Percentiles rank a stretch among this genome's conserved stretches.
Evolutionary conservation across 1,284 basidiomycete genomes (phyloP).

Genomic region (Ceratobasidium theobromae): DNA sequence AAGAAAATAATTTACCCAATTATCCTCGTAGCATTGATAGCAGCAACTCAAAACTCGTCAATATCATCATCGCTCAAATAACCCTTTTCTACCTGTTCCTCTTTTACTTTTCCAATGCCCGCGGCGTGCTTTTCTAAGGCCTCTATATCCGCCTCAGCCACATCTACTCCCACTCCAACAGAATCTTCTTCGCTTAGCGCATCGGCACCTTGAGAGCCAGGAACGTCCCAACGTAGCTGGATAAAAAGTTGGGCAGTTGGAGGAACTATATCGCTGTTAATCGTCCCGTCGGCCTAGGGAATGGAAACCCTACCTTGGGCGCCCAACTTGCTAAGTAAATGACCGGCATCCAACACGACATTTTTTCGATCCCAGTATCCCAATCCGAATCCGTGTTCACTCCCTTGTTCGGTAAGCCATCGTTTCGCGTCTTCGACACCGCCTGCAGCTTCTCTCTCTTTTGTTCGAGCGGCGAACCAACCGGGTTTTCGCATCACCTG

Average conservation of each 20-base stretch:
- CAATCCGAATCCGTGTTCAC: conserved; percentile 31
- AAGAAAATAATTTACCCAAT: conserved; percentile 21
- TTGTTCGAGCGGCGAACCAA: conserved; percentile 62
- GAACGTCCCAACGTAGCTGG: conserved; percentile 43
- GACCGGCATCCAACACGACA: conserved; percentile 62
- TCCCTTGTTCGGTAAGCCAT: conserved; percentile 52
- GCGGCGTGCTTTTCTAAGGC: conserved; percentile 12
- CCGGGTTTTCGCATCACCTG: conserved; percentile 81
- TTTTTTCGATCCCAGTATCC: conserved; percentile 57
- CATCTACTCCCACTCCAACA: conserved; percentile 5
- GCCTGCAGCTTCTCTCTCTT: conserved; percentile 59
- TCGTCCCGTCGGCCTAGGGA: background rate
- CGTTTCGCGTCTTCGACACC: conserved; percentile 56
- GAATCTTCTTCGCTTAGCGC: conserved; percentile 40
- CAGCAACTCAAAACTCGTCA: conserved; percentile 49
- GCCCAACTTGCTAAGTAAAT: conserved; percentile 51
- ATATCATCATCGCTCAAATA: conserved; percentile 73
- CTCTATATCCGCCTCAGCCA: conserved; percentile 35
- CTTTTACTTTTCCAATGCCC: conserved; percentile 17
- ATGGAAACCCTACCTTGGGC: background rate
- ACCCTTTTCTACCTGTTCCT: conserved; percentile 41
- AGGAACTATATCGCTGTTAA: conserved; percentile 29
- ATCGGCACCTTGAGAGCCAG: conserved; percentile 41
- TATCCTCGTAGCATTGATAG: too few species aligned
- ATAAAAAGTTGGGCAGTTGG: conserved; percentile 63